phyloP scores from a whole-genome alignment of 495 filamentous ascomycete genomes.

The Neurospora cerealis region DNA sequence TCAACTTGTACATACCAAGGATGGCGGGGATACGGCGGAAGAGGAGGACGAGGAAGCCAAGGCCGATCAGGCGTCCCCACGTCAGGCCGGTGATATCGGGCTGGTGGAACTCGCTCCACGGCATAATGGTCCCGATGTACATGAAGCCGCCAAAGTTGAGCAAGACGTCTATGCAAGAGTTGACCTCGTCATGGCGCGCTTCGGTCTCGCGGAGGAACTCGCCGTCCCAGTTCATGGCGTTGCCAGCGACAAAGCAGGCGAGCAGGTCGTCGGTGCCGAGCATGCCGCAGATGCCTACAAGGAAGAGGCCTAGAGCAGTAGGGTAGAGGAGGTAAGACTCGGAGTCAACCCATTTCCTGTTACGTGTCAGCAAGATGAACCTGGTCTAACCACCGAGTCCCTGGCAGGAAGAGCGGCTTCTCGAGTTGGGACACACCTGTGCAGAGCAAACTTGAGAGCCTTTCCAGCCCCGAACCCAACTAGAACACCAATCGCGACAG shows the following conservation, averaged over 20 bases:
- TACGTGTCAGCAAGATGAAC: neutral
- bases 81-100: constrained; percentile 30
- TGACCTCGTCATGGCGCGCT: constrained; percentile 62
- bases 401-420: neutral
- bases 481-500: constrained; percentile 57
- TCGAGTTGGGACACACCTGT: constrained; percentile 17
- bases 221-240: constrained; percentile 76
- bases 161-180: constrained; percentile 69
- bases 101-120: constrained; percentile 48
- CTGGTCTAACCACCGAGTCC: neutral
- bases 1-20: constrained; percentile 45
- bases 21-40: constrained; percentile 40
- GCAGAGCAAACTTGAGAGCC: constrained; percentile 38
- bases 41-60: constrained; percentile 67
- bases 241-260: constrained; percentile 84
- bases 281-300: constrained; percentile 71
- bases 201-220: constrained; percentile 76
- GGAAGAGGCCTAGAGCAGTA: constrained; percentile 65
- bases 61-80: constrained; percentile 56
- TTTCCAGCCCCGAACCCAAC: constrained; percentile 59
- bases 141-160: constrained; percentile 74
- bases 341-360: constrained; percentile 66
- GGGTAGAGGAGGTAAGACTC: constrained; percentile 83
- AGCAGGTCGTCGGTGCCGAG: constrained; percentile 85
- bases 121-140: constrained; percentile 75